phyloP scores from a whole-genome alignment of 2,329 filamentous ascomycete genomes.

The Colletotrichum australisinense region DNA sequence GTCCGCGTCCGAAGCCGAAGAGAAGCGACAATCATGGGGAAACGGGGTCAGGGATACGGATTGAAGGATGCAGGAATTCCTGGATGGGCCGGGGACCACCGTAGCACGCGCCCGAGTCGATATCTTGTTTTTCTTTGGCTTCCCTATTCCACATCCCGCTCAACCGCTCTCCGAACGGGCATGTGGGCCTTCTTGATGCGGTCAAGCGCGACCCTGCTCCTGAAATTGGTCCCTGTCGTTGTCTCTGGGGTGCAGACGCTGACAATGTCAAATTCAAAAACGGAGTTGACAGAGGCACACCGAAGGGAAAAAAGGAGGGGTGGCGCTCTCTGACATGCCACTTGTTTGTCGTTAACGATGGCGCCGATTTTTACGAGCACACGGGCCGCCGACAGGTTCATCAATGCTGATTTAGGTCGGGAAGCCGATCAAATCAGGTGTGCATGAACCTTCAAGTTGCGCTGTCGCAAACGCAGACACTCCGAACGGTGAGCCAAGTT shows the following conservation, averaged over 20 bases:
- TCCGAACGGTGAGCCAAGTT: neutral
- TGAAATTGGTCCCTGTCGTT: neutral
- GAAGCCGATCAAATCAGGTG: conserved; percentile 2
- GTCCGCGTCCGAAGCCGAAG: conserved; percentile 5
- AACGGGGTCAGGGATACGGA: conserved; percentile 7
- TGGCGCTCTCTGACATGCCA: conserved; percentile 11
- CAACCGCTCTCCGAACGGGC: conserved; percentile 9
- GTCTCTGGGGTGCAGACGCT: conserved; percentile 15
- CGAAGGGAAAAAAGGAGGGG: neutral
- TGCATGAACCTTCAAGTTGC: neutral
- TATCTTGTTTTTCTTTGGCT: conserved; percentile 2
- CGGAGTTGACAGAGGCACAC: conserved; percentile 1
- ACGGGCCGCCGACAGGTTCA: conserved; percentile 13
- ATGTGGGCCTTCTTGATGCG: conserved; percentile 23
- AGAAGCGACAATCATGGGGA: conserved; percentile 9
- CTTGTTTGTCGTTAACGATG: conserved; percentile 13
- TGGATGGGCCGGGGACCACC: neutral
- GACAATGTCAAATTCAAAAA: neutral
- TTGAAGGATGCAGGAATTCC: neutral
- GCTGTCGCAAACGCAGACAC: neutral
- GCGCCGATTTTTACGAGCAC: neutral
- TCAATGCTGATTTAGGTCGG: neutral
- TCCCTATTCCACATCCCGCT: conserved; percentile 25
- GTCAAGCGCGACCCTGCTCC: conserved; percentile 10
- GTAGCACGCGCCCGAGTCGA: neutral